Percentiles rank a stretch among this genome's conserved stretches.
These are phyloP conservation scores for Diaporthe velutina DNA, from an alignment of 2,329 filamentous ascomycete species.

Conservation along the genomic window DNA sequence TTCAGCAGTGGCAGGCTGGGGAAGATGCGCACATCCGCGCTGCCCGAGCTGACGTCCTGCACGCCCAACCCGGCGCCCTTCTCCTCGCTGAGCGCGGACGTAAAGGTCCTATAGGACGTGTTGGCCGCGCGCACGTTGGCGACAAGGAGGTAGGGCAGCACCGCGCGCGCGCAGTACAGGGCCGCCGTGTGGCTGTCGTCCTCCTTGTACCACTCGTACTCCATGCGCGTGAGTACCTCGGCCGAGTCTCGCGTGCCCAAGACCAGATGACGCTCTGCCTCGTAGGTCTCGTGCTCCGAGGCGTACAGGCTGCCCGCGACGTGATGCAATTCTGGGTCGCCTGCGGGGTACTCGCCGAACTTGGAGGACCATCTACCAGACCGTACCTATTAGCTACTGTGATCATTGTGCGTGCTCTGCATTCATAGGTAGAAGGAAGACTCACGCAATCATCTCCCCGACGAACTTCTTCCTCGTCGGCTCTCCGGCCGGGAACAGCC, in stretches of 20 bases:
- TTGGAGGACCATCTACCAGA: constrained; percentile 79
- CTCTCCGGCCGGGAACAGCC: constrained; percentile 85
- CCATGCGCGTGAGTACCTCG: constrained; percentile 82
- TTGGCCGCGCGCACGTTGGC: constrained; percentile 93
- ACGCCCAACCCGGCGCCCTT: constrained; percentile 70
- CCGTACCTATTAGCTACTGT: constrained; percentile 1
- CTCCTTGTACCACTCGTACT: constrained; percentile 94
- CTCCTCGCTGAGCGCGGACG: constrained; percentile 70
- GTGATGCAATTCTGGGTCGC: constrained; percentile 95
- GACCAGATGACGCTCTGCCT: constrained; percentile 90
- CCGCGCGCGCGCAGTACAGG: constrained; percentile 85
- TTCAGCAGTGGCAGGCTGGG: constrained; percentile 94
- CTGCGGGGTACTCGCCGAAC: constrained; percentile 87
- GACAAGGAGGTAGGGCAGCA: constrained; percentile 90
- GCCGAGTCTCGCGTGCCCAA: constrained; percentile 92
- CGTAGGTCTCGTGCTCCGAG: constrained; percentile 93
- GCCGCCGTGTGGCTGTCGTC: constrained; percentile 90
- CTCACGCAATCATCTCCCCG: constrained; percentile 82
- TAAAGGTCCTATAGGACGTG: constrained; percentile 83
- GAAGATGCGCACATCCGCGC: constrained; percentile 83
- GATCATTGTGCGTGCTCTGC: background rate
- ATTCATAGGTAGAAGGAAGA: constrained; percentile 36
- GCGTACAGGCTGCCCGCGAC: constrained; percentile 89
- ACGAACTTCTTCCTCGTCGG: constrained; percentile 95
- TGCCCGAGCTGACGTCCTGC: constrained; percentile 83